Base-by-base conservation (phyloP, 139 green algal genomes). In the Nannochloris sp. region DNA sequence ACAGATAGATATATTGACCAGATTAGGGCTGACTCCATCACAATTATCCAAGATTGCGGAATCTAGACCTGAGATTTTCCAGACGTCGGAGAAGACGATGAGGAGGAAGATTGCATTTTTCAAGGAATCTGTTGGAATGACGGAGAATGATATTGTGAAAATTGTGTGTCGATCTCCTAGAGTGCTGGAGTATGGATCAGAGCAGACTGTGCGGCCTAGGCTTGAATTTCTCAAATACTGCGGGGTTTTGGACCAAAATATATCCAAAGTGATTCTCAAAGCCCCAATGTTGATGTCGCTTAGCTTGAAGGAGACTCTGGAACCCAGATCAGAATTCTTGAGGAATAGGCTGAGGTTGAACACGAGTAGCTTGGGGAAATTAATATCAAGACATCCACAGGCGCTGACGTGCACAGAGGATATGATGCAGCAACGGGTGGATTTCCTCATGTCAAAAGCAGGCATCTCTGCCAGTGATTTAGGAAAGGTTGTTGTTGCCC, bases 371-470 rank as follows among this genome's bases (percentile, higher is more conserved):
- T 46, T 87, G 25, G 72, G 60, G 37, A 82, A 78, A 60, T 44
- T 88, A 10, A 62, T 85, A 4, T 44, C 62, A 46, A 60, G 75
- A 19, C 69, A 78, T 43, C 82, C 82, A 3, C 70, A 73, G 55
- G 69, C 87, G 60, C 70, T 88, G 27, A 88, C 82, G 10, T 86
- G 69, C 55, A 75, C 74, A 8, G 61, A 86, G 11, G 57, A 80
- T 11, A 71, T 72, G 65, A 80, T 90, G 70, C 19, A 61, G 31
- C 63, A 57, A 34, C 64, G 77, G 1, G 46, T 88, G 1, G 66
- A 78, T 29, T 87, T 82, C 16, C 49, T 87, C 27, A 34, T 43
- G 15, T 9, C 54, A 11, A 29, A 68, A 9, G 31, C 57, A 18
- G 76, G 73, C 16, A 58, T 85, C 18, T 24, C 36, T 19, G 24